Percentiles rank a stretch among this genome's conserved stretches.
phyloP scores from a whole-genome alignment of 495 filamentous ascomycete genomes.

The Trypethelium eluteriae region DNA sequence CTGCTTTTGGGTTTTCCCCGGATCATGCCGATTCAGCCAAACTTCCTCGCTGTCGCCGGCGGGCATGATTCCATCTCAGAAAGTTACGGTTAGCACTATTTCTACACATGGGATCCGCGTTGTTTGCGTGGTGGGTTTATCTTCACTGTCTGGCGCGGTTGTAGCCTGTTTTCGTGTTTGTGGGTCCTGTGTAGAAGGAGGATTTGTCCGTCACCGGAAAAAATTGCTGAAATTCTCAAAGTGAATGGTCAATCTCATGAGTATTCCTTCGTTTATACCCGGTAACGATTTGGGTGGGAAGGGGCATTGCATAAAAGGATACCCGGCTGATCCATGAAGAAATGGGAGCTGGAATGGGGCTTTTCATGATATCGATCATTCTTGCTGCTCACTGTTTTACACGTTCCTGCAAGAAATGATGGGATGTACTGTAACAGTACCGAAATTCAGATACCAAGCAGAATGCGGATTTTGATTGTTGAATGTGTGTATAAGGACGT shows the following conservation, averaged over 20 bases:
- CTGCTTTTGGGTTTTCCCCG: background rate
- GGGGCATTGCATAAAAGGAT: slow-evolving; percentile 4
- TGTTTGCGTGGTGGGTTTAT: background rate
- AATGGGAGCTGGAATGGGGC: background rate
- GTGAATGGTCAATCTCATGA: background rate
- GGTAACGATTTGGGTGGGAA: background rate
- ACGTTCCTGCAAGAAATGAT: background rate
- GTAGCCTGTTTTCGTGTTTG: background rate
- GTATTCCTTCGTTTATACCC: slow-evolving; percentile 7
- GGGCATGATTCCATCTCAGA: background rate
- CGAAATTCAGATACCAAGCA: background rate
- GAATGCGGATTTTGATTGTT: background rate
- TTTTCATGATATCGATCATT: background rate
- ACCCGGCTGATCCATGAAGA: background rate
- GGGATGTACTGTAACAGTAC: background rate
- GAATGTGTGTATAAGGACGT: background rate
- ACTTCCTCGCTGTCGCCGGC: background rate
- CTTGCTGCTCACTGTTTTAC: background rate
- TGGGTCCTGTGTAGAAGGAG: background rate
- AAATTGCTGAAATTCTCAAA: background rate
- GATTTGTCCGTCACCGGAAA: slow-evolving; percentile 11
- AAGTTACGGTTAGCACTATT: background rate
- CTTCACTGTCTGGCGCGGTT: background rate
- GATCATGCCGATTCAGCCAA: background rate
- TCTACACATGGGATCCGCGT: background rate